These are phyloP conservation scores for Phlegmacium glaucopus DNA, from an alignment of 768 basidiomycete species.

Conservation along the genomic window DNA sequence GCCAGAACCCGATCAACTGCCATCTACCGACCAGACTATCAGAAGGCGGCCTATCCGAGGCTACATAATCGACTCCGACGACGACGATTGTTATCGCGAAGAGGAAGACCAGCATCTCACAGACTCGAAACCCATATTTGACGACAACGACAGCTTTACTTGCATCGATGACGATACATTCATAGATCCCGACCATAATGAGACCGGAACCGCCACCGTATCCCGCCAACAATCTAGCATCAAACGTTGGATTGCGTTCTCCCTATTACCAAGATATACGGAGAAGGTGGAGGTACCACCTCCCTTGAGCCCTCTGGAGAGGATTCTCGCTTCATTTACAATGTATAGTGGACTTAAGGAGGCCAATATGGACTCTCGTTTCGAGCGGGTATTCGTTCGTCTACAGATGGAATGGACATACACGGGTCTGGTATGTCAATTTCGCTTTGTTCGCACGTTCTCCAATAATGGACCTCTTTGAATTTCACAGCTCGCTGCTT, in stretches of 20 bases:
- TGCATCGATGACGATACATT: slow-evolving; percentile 16
- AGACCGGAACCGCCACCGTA: slow-evolving; percentile 11
- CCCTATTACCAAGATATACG: slow-evolving; percentile 38
- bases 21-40: slow-evolving; percentile 13
- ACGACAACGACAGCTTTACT: slow-evolving; percentile 12
- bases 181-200: too few relatives aligned
- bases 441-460: background rate
- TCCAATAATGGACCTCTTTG: background rate
- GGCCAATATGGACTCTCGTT: slow-evolving; percentile 45
- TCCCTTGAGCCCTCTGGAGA: slow-evolving; percentile 29
- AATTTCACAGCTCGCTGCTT: slow-evolving; percentile 49
- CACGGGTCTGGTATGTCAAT: slow-evolving; percentile 50
- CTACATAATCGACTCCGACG: slow-evolving; percentile 42
- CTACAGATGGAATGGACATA: slow-evolving; percentile 64
- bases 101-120: slow-evolving; percentile 17
- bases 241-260: background rate
- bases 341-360: slow-evolving; percentile 53
- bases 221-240: background rate
- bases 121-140: slow-evolving; percentile 19
- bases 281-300: slow-evolving; percentile 26
- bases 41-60: slow-evolving; percentile 30
- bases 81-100: slow-evolving; percentile 27
- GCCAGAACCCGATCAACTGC: background rate
- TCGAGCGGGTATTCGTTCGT: slow-evolving; percentile 43
- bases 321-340: slow-evolving; percentile 48